Evolutionary conservation across 768 basidiomycete species (phyloP).

Genomic region (Lactifluus hygrophoroides): DNA sequence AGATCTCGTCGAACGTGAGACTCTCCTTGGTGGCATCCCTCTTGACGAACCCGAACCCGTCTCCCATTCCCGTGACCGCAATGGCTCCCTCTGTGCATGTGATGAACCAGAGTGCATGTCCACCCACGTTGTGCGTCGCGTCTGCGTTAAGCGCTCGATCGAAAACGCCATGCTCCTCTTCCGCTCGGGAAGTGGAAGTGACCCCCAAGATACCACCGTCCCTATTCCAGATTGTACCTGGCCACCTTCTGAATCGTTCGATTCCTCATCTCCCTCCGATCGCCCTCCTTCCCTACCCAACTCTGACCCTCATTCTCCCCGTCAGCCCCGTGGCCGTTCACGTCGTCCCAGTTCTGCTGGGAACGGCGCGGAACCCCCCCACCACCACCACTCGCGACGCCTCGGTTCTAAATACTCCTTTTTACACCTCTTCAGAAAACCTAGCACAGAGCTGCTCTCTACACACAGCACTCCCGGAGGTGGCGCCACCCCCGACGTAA

Average conservation of each 20-base stretch:
- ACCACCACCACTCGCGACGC: constrained; percentile 35
- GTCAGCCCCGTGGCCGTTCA: constrained; percentile 26
- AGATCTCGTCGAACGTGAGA: constrained; percentile 46
- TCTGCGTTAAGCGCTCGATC: constrained; percentile 72
- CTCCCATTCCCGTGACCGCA: constrained; percentile 28
- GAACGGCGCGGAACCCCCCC: constrained; percentile 47
- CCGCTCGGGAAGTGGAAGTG: constrained; percentile 3
- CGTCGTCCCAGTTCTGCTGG: constrained; percentile 60
- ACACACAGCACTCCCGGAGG: constrained; percentile 16
- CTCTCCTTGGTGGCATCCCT: constrained; percentile 14
- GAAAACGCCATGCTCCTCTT: constrained; percentile 43
- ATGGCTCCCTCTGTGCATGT: constrained; percentile 10
- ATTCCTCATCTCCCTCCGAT: not conserved
- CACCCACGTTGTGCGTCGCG: constrained; percentile 25
- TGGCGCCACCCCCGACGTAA: constrained; percentile 4
- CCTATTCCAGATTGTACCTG: not conserved
- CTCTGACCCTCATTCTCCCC: constrained; percentile 17
- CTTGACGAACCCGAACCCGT: constrained; percentile 27
- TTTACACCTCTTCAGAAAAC: constrained; percentile 64
- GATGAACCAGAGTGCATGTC: constrained; percentile 9
- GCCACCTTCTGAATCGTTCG: constrained; percentile 10
- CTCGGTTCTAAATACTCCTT: constrained; percentile 67
- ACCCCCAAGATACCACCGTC: constrained; percentile 4
- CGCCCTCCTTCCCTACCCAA: constrained; percentile 10
- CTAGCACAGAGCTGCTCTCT: constrained; percentile 28